A percentile compares a stretch with the other conserved stretches of the same genome.
Evolutionary conservation across 2,329 filamentous ascomycete species (phyloP).

Genomic region (Stagonosporopsis cucurbitacearum): DNA sequence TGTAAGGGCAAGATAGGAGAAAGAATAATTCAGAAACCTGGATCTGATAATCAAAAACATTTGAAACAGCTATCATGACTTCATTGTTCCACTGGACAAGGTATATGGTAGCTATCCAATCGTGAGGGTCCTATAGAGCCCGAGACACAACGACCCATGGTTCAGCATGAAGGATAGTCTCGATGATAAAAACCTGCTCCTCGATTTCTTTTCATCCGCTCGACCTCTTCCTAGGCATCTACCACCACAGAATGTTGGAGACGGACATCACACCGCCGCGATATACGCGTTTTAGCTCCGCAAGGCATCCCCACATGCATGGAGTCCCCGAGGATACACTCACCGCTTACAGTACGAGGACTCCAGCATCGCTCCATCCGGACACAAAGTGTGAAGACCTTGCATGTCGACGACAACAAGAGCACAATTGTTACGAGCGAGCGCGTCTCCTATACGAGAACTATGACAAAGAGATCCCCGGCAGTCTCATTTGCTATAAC

Average conservation of each 20-base stretch:
- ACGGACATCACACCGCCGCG: not conserved
- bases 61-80: not conserved
- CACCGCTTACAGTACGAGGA: not conserved
- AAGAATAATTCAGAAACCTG: conserved; percentile 1
- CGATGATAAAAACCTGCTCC: conserved; percentile 1
- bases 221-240: not conserved
- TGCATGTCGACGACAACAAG: conserved; percentile 2
- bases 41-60: conserved; percentile 5
- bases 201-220: conserved; percentile 2
- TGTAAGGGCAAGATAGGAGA: not conserved
- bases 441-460: conserved; percentile 1
- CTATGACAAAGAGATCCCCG: conserved; percentile 1
- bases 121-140: not conserved
- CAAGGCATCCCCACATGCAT: conserved; percentile 1
- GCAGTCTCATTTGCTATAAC: conserved; percentile 2
- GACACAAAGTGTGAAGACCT: conserved; percentile 7
- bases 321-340: not conserved
- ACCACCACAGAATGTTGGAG: conserved; percentile 4
- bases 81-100: conserved; percentile 3
- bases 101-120: conserved; percentile 4
- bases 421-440: conserved; percentile 2
- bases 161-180: conserved; percentile 4
- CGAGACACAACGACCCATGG: conserved; percentile 2
- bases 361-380: conserved; percentile 2
- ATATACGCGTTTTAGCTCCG: conserved; percentile 2